Base-by-base conservation (phyloP, 2,329 filamentous ascomycete genomes). In the Xylariomycetidae sp. region DNA sequence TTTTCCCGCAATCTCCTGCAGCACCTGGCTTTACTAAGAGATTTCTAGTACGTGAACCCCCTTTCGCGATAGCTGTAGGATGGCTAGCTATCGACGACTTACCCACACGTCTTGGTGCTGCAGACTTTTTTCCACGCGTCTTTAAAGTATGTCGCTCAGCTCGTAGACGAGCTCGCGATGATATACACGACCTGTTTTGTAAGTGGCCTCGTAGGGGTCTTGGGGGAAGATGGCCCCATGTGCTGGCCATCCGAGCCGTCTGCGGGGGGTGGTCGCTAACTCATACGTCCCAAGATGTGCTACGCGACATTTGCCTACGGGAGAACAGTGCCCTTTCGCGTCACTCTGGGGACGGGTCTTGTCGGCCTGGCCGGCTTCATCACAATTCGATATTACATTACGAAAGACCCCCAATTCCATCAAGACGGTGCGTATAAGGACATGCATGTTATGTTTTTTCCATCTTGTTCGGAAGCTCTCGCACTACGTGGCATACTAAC, bases 341-440 rank as follows among this genome's bases (percentile, higher is more conserved):
- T 68, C 1, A 37, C 71, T 10, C 65, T 88, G 7, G 85, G 69
- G 6, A 25, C 79, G 4, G 67, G 66, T 11, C 67, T 86, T 8
- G 53, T 77, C 5, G 60, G 60, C 8, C 57, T 81, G 18, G 69
- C 75, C n/a, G 58, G 71, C 17, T 83, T 80, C 50, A 89, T 94
- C 56, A 92, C 87, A 11, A 68, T 84, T 25, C 77, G 65, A 58
- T 94, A 94, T 60, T 84, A 88, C 53, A 78, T 85, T 42, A 77
- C 88, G 12, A 86, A 89, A 54, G 81, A 94, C 44, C 86, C 88
- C 0, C 67, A 77, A 2, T 94, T 94, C 58, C 88, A 94, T 61
- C 86, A 94, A 56, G 80, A 78, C 40, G 82, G n/a, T n/a, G n/a
- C n/a, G n/a, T n/a, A n/a, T n/a, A n/a, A n/a, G n/a, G n/a, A n/a